Evolutionary conservation across 192 early-diverging fungal genomes (phyloP).

Genomic region (Mortierella claussenii): DNA sequence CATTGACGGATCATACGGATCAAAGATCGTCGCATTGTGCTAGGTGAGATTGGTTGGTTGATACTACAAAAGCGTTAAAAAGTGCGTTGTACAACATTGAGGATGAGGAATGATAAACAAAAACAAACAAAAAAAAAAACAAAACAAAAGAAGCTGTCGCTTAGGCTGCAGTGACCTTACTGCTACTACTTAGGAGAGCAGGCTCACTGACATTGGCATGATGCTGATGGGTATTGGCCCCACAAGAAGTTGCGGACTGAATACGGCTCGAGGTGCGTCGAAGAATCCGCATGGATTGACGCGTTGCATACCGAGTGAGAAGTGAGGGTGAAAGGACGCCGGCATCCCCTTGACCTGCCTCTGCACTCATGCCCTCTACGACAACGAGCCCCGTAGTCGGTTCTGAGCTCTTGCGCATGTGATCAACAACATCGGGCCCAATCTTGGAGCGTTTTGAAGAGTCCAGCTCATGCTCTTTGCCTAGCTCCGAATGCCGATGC

Average conservation of each 20-base stretch:
- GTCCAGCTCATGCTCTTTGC: constrained; percentile 2
- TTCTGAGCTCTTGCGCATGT: neutral
- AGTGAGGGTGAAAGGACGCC: constrained; percentile 28
- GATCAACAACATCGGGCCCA: no score
- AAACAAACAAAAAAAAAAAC: constrained; percentile 4
- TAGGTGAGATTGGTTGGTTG: no score
- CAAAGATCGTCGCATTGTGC: neutral
- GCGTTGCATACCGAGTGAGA: constrained; percentile 19
- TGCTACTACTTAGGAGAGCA: neutral
- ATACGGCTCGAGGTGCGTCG: constrained; percentile 6
- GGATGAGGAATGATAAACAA: no score
- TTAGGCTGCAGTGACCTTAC: constrained; percentile 28
- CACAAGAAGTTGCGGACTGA: neutral
- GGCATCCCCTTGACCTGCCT: constrained; percentile 19
- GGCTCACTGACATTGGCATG: neutral
- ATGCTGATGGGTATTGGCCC: neutral
- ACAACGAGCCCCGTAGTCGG: neutral
- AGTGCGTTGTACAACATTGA: neutral
- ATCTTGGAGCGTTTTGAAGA: constrained; percentile 6
- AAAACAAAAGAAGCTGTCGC: neutral
- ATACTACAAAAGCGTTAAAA: neutral
- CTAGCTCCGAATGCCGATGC: neutral
- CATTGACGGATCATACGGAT: no score
- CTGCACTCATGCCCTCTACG: neutral
- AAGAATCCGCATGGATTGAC: constrained; percentile 24